phyloP scores from a whole-genome alignment of 225 moss, liverwort and hornwort genomes.

The Anthoceros angustus region DNA sequence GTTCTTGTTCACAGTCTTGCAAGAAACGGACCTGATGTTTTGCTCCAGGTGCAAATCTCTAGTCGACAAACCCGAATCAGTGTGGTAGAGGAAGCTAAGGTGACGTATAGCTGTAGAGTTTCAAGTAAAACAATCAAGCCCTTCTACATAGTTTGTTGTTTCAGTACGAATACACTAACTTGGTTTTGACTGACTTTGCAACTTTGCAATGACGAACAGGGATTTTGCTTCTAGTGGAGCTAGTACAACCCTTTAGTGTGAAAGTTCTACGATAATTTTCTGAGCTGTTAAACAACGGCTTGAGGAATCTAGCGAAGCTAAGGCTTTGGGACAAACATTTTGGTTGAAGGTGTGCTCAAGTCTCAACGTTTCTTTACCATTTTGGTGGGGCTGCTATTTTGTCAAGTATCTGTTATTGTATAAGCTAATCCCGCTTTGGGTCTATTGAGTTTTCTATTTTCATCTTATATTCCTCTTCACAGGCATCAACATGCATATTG shows the following conservation, averaged over 20 bases:
- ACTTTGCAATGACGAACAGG: constrained; percentile 19
- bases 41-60: constrained; percentile 57
- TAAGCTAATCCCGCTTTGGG: too few relatives aligned
- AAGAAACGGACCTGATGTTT: neutral
- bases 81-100: constrained; percentile 92
- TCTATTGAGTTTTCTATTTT: too few relatives aligned
- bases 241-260: constrained; percentile 48
- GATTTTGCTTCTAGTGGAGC: constrained; percentile 65
- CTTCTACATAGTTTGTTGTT: too few relatives aligned
- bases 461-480: too few relatives aligned
- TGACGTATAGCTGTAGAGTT: constrained; percentile 77
- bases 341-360: constrained; percentile 61
- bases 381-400: neutral
- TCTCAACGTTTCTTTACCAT: neutral
- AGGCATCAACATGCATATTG: too few relatives aligned
- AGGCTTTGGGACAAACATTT: constrained; percentile 44
- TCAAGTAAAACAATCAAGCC: constrained; percentile 38
- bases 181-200: neutral
- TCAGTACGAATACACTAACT: too few relatives aligned
- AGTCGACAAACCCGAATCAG: constrained; percentile 92
- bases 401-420: too few relatives aligned
- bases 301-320: constrained; percentile 52
- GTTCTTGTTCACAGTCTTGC: neutral
- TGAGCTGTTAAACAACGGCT: constrained; percentile 64
- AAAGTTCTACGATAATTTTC: constrained; percentile 48